These are phyloP conservation scores for Solanum hybrid DNA, from an alignment of 305 asterid species.

Conservation along the genomic window DNA sequence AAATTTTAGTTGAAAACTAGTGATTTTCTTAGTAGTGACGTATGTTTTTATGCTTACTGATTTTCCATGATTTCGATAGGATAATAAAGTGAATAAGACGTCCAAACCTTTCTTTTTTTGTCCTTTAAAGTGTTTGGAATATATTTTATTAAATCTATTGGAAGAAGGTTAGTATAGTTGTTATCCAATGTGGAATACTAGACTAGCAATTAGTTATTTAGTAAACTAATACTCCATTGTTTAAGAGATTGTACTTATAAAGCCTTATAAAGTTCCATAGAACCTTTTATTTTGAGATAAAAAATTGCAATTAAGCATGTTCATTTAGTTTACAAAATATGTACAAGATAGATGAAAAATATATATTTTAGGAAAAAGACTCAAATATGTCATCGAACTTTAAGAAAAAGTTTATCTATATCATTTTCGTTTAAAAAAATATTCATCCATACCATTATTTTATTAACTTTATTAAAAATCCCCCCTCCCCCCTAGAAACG, in stretches of 20 bases:
- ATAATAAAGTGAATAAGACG: background rate
- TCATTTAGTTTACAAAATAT: background rate
- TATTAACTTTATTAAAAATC: background rate
- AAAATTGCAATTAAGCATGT: background rate
- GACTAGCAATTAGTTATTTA: background rate
- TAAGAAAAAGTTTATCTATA: too few relatives aligned
- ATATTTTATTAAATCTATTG: background rate
- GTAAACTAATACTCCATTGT: background rate
- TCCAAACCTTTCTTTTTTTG: background rate
- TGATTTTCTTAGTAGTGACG: background rate
- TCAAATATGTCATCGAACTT: too few relatives aligned
- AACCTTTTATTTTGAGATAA: background rate
- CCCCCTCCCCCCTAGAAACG: background rate
- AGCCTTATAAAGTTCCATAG: background rate
- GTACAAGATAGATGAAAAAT: too few relatives aligned
- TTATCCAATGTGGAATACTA: background rate
- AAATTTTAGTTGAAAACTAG: background rate
- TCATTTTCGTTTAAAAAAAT: background rate
- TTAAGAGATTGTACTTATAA: background rate
- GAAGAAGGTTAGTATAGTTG: background rate
- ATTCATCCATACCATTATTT: background rate
- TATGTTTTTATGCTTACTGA: background rate
- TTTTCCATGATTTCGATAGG: background rate
- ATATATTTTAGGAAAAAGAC: background rate
- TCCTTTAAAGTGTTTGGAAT: background rate